phyloP scores from a whole-genome alignment of 768 basidiomycete species.

The Phaeolepiota aurea region DNA sequence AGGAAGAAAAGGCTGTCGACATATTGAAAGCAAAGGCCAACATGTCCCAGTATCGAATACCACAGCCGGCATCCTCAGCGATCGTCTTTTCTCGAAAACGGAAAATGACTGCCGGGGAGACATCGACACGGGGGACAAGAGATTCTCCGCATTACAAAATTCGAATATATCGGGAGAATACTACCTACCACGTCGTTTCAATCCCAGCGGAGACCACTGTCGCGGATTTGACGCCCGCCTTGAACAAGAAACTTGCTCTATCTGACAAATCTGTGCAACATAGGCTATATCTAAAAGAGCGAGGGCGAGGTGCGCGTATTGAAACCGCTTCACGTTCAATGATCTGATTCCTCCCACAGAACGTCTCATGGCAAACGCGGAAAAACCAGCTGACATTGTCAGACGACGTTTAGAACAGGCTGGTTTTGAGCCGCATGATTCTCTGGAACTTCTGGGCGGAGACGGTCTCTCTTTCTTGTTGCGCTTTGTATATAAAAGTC shows the following conservation, averaged over 20 bases:
- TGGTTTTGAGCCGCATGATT: constrained; percentile 79
- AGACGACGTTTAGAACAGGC: constrained; percentile 79
- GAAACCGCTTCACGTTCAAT: neutral
- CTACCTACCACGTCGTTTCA: constrained; percentile 61
- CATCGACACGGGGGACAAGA: neutral
- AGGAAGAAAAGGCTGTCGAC: constrained; percentile 14
- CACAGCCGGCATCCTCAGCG: neutral
- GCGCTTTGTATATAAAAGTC: constrained; percentile 85
- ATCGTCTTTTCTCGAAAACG: neutral
- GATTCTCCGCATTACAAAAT: constrained; percentile 37
- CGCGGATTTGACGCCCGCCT: constrained; percentile 48
- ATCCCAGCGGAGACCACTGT: constrained; percentile 63
- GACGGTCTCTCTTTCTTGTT: constrained; percentile 81
- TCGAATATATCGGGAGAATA: constrained; percentile 71
- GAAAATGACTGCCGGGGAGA: neutral
- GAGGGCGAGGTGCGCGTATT: constrained; percentile 61
- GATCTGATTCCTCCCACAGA: constrained; percentile 35
- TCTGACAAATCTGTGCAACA: constrained; percentile 50
- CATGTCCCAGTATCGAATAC: neutral
- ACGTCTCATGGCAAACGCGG: constrained; percentile 71
- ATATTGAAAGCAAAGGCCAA: neutral
- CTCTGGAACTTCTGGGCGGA: constrained; percentile 64
- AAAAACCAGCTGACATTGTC: constrained; percentile 81
- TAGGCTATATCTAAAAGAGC: constrained; percentile 67
- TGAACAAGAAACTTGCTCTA: constrained; percentile 49